Conservation (phyloP, 139 green algal genomes). For the Microglena sp. region DNA sequence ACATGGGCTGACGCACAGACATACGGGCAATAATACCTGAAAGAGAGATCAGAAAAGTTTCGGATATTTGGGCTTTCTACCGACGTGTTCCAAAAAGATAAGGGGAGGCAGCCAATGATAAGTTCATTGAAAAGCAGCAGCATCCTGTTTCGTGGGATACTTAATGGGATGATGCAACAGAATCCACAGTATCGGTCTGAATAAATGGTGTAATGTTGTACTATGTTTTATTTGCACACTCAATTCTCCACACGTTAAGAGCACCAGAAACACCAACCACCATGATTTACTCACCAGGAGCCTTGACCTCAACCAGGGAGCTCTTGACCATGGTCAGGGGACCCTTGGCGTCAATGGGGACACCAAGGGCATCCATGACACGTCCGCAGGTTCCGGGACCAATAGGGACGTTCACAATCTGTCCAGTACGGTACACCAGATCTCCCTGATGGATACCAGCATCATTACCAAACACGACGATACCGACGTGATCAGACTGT, state of each 20-base stretch:
- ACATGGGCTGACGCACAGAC: constrained; percentile 51
- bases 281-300: constrained; percentile 55
- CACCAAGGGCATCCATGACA: constrained; percentile 75
- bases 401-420: constrained; percentile 85
- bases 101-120: no score
- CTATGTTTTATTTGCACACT: no score
- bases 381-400: constrained; percentile 72
- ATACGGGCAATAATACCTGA: constrained; percentile 32
- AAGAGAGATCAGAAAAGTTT: no score
- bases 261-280: no score
- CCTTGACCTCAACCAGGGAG: constrained; percentile 70
- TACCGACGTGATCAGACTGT: constrained; percentile 77
- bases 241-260: no score
- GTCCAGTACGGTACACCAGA: constrained; percentile 79
- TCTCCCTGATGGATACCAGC: constrained; percentile 68
- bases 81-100: no score
- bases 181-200: no score
- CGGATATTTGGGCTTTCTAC: no score
- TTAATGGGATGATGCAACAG: no score
- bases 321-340: constrained; percentile 49
- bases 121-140: no score
- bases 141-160: no score
- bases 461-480: constrained; percentile 82
- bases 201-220: no score
- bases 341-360: constrained; percentile 82